These are phyloP conservation scores for Talaromyces albobiverticillius DNA, from an alignment of 2,329 filamentous ascomycete genomes.

Conservation along the genomic window DNA sequence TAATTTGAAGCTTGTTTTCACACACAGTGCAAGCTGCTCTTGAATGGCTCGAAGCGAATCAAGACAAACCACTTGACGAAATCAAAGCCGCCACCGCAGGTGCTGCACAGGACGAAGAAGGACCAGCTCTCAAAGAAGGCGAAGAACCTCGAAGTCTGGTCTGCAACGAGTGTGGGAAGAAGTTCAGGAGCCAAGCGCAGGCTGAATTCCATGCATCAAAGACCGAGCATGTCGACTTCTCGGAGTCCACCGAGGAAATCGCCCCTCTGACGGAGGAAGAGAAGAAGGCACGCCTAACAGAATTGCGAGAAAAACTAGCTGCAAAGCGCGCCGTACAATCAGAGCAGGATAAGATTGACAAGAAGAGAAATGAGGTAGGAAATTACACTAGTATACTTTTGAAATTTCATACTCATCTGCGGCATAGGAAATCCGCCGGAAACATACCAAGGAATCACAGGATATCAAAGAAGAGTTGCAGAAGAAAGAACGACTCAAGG, in stretches of 20 bases:
- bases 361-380: slow-evolving; percentile 77
- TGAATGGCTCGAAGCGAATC: slow-evolving; percentile 90
- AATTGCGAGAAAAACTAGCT: slow-evolving; percentile 68
- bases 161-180: slow-evolving; percentile 94
- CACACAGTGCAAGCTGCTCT: slow-evolving; percentile 77
- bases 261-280: slow-evolving; percentile 88
- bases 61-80: slow-evolving; percentile 82
- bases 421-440: slow-evolving; percentile 65
- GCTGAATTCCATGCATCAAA: slow-evolving; percentile 90
- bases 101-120: slow-evolving; percentile 51
- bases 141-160: slow-evolving; percentile 75
- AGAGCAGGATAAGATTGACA: slow-evolving; percentile 72
- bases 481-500: slow-evolving; percentile 88
- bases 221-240: slow-evolving; percentile 87
- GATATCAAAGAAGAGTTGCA: slow-evolving; percentile 86
- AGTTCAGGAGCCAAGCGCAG: slow-evolving; percentile 74
- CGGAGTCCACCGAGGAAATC: slow-evolving; percentile 89
- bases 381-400: neutral
- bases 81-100: slow-evolving; percentile 59
- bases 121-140: slow-evolving; percentile 66
- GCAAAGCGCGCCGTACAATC: slow-evolving; percentile 69
- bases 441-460: slow-evolving; percentile 84
- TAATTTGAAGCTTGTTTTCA: neutral
- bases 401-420: neutral
- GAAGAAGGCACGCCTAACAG: slow-evolving; percentile 74